Evolutionary conservation across 176 grass and related monocot genomes (phyloP), one percentile per base, ranked within the genome.

Genomic region (Eleusine coracana): DNA sequence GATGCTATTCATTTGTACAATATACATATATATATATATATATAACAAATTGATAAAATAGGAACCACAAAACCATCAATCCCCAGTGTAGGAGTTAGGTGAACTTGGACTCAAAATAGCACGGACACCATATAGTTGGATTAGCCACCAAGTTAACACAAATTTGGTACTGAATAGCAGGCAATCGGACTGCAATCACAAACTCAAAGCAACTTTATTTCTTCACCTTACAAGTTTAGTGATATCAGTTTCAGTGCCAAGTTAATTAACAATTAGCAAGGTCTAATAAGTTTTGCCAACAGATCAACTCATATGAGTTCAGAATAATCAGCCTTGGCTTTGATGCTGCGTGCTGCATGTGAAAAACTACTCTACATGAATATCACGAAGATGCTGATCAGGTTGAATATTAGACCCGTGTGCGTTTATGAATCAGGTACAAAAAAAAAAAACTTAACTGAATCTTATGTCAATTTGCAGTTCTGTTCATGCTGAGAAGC

Each of bases 381-480:
- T 44, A 20, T 55, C 16, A 16, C 18, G 16, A 55, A 15, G 51
- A 20, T 55, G 52, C 6, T 18, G 16, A 55, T 20, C 6, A 34
- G 31, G 31, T 2, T 34, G 31, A 34, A 55, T 55, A 55, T 9
- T n/a, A 1, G 14, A 70, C 3, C 20, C 25, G 15, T 21, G 10
- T 54, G 2, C 13, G 15, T 42, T 77, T 31, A 12, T 42, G 31
- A 34, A 45, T 6, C 7, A 18, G 46, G 21, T 21, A 50, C 15
- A 20, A 52, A 17, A 23, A 52, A 17, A 23, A 66, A 66, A 74
- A 2, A 66, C 5, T 44, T 54, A 62, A 44, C 52, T 76, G 15
- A 82, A 49, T 46, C 65, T 10, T 76, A 40, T 82, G 50, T 82
- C 50, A 18, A 39, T 88, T 78, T 79, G 80, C 86, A 88, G 86